Conservation (phyloP, 1,284 basidiomycete species). For the Ustilago bromivora region DNA sequence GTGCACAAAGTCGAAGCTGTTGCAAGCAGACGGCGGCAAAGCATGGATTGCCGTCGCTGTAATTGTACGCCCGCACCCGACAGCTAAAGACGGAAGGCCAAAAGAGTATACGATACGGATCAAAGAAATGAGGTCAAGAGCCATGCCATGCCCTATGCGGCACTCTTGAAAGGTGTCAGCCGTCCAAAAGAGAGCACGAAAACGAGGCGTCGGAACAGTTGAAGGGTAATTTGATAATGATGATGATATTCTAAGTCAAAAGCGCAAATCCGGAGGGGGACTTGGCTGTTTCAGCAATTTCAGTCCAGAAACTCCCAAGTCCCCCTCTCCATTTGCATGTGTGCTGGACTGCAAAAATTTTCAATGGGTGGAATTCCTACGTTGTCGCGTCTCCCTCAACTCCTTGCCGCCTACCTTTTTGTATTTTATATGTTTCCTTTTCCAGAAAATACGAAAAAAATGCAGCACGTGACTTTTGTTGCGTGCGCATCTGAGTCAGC, state of each 20-base stretch:
- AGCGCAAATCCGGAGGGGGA: no score
- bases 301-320: no score
- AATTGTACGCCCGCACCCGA: constrained; percentile 1
- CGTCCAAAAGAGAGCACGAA: background rate
- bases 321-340: no score
- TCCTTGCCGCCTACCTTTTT: constrained; percentile 1
- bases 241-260: no score
- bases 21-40: background rate
- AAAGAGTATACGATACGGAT: no score
- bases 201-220: constrained; percentile 1
- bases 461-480: no score
- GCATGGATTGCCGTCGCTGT: constrained; percentile 8
- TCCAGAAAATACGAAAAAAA: background rate
- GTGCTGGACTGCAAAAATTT: no score
- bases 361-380: no score
- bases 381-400: no score
- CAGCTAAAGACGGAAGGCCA: background rate
- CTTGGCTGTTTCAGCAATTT: no score
- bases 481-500: no score
- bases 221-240: no score
- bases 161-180: constrained; percentile 5
- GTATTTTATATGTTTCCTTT: background rate
- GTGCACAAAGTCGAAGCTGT: background rate
- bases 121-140: background rate
- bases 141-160: constrained; percentile 23